phyloP scores from a whole-genome alignment of 164 flowering plant genomes.

The Berberis vulgaris region DNA sequence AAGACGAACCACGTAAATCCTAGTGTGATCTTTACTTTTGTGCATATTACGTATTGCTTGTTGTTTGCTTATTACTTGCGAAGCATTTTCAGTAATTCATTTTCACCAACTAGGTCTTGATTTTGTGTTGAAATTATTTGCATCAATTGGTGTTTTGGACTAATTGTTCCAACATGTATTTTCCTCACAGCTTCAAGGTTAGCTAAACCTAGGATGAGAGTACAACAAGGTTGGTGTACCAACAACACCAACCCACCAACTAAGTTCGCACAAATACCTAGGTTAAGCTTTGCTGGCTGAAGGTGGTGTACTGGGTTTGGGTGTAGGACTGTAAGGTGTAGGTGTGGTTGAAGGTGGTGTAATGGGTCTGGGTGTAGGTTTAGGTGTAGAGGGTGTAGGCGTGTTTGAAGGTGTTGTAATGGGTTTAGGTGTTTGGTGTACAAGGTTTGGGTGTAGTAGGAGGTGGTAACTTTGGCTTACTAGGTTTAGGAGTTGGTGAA shows the following conservation, averaged over 20 bases:
- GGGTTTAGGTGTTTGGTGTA: not conserved
- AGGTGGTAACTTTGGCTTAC: not conserved
- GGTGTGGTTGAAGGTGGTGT: not conserved
- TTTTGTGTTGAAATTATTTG: too few species aligned
- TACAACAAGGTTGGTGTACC: constrained; percentile 51
- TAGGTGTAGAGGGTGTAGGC: not conserved
- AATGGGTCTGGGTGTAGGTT: too few species aligned
- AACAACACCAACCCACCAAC: constrained; percentile 26
- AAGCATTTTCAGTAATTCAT: too few species aligned
- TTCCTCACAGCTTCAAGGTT: constrained; percentile 68
- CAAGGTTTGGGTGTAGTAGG: not conserved
- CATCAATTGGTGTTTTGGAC: too few species aligned
- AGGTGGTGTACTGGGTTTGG: too few species aligned
- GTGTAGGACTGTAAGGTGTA: too few species aligned
- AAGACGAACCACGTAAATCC: too few species aligned
- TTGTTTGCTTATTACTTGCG: too few species aligned
- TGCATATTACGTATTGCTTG: too few species aligned
- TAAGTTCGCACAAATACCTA: constrained; percentile 54
- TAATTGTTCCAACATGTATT: too few species aligned
- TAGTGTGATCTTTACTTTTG: too few species aligned
- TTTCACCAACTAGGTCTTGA: too few species aligned
- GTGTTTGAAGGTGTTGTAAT: not conserved
- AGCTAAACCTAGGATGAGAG: constrained; percentile 43
- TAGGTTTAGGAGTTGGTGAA: not conserved
- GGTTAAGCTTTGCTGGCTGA: constrained; percentile 26